phyloP scores from a whole-genome alignment of 345 rosid species.

The Citrus trifoliata region DNA sequence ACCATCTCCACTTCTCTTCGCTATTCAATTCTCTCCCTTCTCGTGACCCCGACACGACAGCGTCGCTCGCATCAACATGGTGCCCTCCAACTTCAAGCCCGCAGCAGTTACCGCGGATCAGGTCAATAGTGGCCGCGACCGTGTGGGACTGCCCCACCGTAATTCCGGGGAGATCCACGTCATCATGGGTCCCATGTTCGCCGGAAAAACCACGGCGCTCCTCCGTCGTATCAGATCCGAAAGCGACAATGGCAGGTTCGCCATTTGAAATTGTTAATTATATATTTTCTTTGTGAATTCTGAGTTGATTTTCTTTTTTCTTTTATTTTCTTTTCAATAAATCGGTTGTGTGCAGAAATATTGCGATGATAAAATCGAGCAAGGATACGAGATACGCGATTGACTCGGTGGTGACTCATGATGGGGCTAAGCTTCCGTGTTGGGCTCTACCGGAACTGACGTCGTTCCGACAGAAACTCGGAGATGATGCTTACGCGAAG shows the following conservation, averaged over 20 bases:
- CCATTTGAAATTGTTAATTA: no score
- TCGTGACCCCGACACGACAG: neutral
- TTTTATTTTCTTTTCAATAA: no score
- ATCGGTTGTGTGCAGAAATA: constrained; percentile 37
- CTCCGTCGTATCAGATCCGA: constrained; percentile 83
- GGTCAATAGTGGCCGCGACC: constrained; percentile 6
- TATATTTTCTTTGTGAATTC: no score
- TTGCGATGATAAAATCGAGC: constrained; percentile 78
- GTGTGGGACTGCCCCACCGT: neutral
- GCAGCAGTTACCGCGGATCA: constrained; percentile 24
- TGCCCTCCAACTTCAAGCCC: constrained; percentile 35
- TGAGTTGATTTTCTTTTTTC: neutral
- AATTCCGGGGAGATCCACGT: constrained; percentile 74
- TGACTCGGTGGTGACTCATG: constrained; percentile 80
- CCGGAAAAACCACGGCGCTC: constrained; percentile 91
- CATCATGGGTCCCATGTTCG: constrained; percentile 87
- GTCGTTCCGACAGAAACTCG: constrained; percentile 48
- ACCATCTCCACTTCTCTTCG: neutral
- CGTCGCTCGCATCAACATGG: constrained; percentile 24
- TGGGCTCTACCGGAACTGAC: constrained; percentile 76
- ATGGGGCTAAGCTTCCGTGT: constrained; percentile 75
- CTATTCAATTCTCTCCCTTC: neutral
- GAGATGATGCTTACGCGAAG: constrained; percentile 61
- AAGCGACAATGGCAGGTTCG: constrained; percentile 54
- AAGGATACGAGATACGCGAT: constrained; percentile 71